Conservation (phyloP, 1,284 basidiomycete species). For the Fomitopsis palustris region DNA sequence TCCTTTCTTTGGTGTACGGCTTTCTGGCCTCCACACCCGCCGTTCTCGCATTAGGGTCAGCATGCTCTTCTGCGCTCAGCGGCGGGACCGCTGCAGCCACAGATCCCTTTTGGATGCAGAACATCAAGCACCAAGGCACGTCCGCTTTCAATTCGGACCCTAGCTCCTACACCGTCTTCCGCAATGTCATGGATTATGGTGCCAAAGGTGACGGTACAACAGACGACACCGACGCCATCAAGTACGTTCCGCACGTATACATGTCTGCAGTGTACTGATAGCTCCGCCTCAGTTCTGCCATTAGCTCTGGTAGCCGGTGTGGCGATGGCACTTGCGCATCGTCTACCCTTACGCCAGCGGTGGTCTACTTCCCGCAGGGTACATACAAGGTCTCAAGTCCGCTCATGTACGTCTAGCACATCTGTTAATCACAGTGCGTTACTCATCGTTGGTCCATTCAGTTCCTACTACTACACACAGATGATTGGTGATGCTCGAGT, state of each 20-base stretch:
- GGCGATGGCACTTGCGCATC: constrained; percentile 46
- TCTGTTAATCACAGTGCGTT: constrained; percentile 1
- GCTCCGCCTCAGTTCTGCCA: constrained; percentile 41
- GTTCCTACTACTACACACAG: constrained; percentile 65
- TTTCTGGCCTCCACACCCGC: constrained; percentile 16
- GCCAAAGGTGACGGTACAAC: constrained; percentile 66
- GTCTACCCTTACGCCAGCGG: constrained; percentile 39
- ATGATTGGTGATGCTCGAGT: constrained; percentile 59
- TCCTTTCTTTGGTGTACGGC: constrained; percentile 21
- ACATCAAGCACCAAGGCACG: constrained; percentile 63
- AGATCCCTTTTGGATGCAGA: constrained; percentile 71
- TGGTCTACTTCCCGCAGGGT: constrained; percentile 54
- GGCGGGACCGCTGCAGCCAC: constrained; percentile 49
- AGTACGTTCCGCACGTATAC: constrained; percentile 35
- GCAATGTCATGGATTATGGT: constrained; percentile 66
- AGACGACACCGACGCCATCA: constrained; percentile 71
- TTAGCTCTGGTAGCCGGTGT: constrained; percentile 53
- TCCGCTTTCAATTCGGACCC: constrained; percentile 55
- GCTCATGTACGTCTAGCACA: constrained; percentile 35
- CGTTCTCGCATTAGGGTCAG: constrained; percentile 34
- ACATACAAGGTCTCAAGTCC: constrained; percentile 62
- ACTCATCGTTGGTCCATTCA: neutral
- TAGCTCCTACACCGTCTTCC: constrained; percentile 62
- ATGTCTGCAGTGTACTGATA: neutral
- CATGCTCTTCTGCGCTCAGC: constrained; percentile 40